Evolutionary conservation across 179 eudicot genomes (phyloP).

Genomic region (Corrigiola litoralis): DNA sequence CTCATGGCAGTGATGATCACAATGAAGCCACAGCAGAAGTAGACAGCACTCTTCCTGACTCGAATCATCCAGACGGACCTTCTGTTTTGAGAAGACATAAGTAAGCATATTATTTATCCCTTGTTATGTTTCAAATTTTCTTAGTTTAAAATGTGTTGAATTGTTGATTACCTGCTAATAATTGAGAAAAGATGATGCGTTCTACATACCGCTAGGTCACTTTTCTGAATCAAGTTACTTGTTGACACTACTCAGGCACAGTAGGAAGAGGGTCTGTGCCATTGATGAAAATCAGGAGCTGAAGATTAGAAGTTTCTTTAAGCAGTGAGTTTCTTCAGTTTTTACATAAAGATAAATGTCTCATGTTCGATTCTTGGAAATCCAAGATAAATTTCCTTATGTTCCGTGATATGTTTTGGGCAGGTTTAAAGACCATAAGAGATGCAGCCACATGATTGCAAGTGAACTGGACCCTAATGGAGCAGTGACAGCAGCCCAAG

Average conservation of each 20-base stretch:
- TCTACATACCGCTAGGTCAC: no score
- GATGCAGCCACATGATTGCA: slow-evolving; percentile 92
- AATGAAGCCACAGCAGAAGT: slow-evolving; percentile 20
- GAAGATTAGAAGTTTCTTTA: slow-evolving; percentile 62
- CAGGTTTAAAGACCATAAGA: slow-evolving; percentile 89
- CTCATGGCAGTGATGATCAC: slow-evolving; percentile 16
- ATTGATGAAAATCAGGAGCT: slow-evolving; percentile 60
- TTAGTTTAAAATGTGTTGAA: background rate
- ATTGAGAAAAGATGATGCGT: no score
- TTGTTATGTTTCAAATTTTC: background rate
- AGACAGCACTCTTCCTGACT: slow-evolving; percentile 24
- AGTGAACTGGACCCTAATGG: slow-evolving; percentile 66
- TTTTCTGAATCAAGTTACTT: slow-evolving; percentile 10
- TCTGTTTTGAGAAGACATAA: background rate
- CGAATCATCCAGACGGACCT: slow-evolving; percentile 27
- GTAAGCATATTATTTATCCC: background rate
- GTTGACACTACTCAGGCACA: slow-evolving; percentile 36
- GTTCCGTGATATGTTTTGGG: slow-evolving; percentile 19
- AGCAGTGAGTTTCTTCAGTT: slow-evolving; percentile 56
- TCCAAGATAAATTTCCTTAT: background rate
- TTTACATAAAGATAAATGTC: background rate
- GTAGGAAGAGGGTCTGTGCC: slow-evolving; percentile 72
- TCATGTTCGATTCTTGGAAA: background rate
- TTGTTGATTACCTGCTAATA: no score
- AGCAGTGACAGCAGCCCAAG: slow-evolving; percentile 64